Base-by-base conservation (phyloP, 306 rosid genomes). In the Prunus salicina region DNA sequence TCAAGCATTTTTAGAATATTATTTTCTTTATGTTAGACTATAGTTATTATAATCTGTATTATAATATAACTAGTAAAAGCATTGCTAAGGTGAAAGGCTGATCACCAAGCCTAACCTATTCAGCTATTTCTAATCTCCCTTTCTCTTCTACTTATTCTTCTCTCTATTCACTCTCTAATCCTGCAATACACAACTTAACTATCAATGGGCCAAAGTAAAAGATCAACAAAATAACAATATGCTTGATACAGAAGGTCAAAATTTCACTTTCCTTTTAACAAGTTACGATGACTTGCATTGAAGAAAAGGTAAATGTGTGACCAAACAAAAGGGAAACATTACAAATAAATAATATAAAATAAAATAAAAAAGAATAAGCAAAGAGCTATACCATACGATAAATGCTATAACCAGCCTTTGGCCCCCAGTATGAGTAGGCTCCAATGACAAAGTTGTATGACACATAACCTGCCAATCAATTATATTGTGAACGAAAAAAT, bases 371-470 rank as follows among this genome's bases (percentile, higher is more conserved):
- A 69, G 70, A 77, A 67, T 56, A 3, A 24, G 10, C 11, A 79
- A 56, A 67, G 58, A 74, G 71, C 68, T 58, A 78, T 91, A 91
- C 97, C 98, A 95, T 89, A 64, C 89, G 88, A 75, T 95, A 95
- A 84, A 95, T 95, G 76, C 80, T 89, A 76, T 84, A 95, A 75
- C 97, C 98, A 74, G 97, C 97, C 84, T 95, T 92, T 7, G 98
- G 98, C 2, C 98, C 98, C 97, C 98, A 95, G 60, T 89, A 95
- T 49, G 98, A 90, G 82, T 95, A 95, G 63, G 98, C 96, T 69
- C 98, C 98, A 80, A 95, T 51, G 69, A 92, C 98, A 89, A 95
- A 95, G 85, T 85, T 95, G 86, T 90, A 92, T 68, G 84, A 52
- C 56, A 92, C 84, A 71, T 90, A 95, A 57, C 98, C 98, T 94